Conservation (phyloP, 1,284 basidiomycete genomes). For the Gomphus bonarii region DNA sequence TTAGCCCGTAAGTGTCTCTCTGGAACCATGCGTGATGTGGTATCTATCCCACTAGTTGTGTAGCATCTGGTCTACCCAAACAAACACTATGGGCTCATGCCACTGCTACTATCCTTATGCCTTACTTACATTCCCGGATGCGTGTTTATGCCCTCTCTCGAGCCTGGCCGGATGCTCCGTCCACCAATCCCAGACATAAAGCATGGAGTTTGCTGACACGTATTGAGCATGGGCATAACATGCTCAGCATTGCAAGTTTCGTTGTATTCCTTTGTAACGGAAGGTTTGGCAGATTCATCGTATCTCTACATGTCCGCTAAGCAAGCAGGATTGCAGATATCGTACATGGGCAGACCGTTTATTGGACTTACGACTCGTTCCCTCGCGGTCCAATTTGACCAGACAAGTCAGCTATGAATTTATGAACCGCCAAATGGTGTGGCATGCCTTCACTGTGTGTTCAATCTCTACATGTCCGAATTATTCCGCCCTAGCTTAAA, state of each 20-base stretch:
- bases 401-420: slow-evolving; percentile 96
- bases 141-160: slow-evolving; percentile 68
- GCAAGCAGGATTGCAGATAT: slow-evolving; percentile 42
- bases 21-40: background rate
- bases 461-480: background rate
- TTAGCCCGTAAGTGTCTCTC: slow-evolving; percentile 17
- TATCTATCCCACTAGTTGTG: slow-evolving; percentile 4
- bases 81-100: slow-evolving; percentile 59
- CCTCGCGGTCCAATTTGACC: slow-evolving; percentile 60
- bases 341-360: slow-evolving; percentile 79
- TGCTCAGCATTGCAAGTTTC: slow-evolving; percentile 67
- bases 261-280: slow-evolving; percentile 81
- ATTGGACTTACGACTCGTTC: slow-evolving; percentile 70
- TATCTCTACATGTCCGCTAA: slow-evolving; percentile 2
- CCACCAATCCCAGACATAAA: slow-evolving; percentile 62
- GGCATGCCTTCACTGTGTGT: slow-evolving; percentile 93
- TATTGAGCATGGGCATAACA: slow-evolving; percentile 54
- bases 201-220: slow-evolving; percentile 66
- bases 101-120: slow-evolving; percentile 63
- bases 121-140: slow-evolving; percentile 71
- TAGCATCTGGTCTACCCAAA: slow-evolving; percentile 54
- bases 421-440: slow-evolving; percentile 98
- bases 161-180: slow-evolving; percentile 86
- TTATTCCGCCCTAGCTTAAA: background rate
- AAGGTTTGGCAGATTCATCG: slow-evolving; percentile 37